Conservation (phyloP, 768 basidiomycete genomes). For the Mycena rebaudengoi region DNA sequence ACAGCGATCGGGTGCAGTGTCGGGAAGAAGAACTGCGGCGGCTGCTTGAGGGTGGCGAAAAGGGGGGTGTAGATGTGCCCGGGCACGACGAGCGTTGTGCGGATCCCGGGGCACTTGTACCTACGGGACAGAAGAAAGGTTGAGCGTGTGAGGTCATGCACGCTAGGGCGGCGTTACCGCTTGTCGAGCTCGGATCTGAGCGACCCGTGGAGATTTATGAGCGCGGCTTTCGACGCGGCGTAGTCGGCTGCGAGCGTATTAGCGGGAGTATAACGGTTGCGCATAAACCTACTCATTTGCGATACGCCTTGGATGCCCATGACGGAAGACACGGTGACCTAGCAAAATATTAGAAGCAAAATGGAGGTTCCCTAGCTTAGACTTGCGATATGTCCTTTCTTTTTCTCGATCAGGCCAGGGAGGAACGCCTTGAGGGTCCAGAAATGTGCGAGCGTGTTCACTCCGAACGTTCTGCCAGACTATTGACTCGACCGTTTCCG, state of each 20-base stretch:
- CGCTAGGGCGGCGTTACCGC: slow-evolving; percentile 49
- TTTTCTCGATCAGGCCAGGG: slow-evolving; percentile 81
- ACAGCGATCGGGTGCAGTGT: slow-evolving; percentile 75
- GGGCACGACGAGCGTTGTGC: slow-evolving; percentile 88
- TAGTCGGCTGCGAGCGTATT: slow-evolving; percentile 73
- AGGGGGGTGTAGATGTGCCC: slow-evolving; percentile 83
- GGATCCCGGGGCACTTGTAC: slow-evolving; percentile 78
- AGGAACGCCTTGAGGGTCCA: slow-evolving; percentile 95
- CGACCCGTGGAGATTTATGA: slow-evolving; percentile 81
- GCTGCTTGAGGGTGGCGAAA: slow-evolving; percentile 63
- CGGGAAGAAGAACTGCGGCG: slow-evolving; percentile 81
- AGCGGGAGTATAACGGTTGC: neutral
- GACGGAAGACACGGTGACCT: slow-evolving; percentile 85
- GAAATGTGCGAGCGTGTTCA: slow-evolving; percentile 90
- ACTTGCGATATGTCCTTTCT: slow-evolving; percentile 86
- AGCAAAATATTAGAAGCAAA: slow-evolving; percentile 24
- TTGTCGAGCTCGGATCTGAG: slow-evolving; percentile 90
- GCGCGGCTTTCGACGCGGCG: slow-evolving; percentile 91
- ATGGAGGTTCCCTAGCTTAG: neutral
- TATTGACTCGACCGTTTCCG: slow-evolving; percentile 2
- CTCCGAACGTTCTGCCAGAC: slow-evolving; percentile 78
- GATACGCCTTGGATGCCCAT: slow-evolving; percentile 76
- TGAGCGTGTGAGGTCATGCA: neutral
- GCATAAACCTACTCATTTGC: slow-evolving; percentile 70
- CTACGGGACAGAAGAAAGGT: slow-evolving; percentile 41